Conservation (phyloP, 257 asterid species). For the Thymus mandschuricus region DNA sequence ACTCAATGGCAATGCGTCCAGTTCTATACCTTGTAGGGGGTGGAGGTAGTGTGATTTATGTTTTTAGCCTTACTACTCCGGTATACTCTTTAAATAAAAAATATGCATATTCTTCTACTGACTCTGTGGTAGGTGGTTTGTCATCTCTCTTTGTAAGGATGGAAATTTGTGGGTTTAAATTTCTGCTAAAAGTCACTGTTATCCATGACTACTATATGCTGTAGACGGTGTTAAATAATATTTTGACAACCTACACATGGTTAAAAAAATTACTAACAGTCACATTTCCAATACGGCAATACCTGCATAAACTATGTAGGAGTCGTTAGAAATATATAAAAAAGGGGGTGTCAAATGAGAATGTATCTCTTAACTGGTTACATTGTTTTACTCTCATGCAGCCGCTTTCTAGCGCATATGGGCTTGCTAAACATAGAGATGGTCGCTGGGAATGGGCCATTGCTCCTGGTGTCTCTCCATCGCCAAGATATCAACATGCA, state of each 20-base stretch:
- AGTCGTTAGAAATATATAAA: slow-evolving; percentile 23
- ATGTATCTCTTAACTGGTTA: slow-evolving; percentile 16
- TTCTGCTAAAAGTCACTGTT: neutral
- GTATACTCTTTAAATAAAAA: neutral
- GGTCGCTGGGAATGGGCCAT: slow-evolving; percentile 99
- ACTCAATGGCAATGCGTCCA: neutral
- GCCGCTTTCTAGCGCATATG: slow-evolving; percentile 98
- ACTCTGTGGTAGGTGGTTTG: slow-evolving; percentile 1
- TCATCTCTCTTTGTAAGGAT: neutral
- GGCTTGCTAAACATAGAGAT: slow-evolving; percentile 99
- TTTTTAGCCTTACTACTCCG: too few species aligned
- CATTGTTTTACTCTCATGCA: slow-evolving; percentile 41
- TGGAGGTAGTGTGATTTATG: neutral
- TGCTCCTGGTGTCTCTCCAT: slow-evolving; percentile 99
- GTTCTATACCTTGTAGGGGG: neutral
- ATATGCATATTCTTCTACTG: neutral
- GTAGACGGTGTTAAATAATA: neutral
- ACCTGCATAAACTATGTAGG: slow-evolving; percentile 21
- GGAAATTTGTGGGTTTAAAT: neutral
- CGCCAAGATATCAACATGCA: slow-evolving; percentile 99
- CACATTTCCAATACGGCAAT: slow-evolving; percentile 5
- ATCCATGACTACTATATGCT: neutral
- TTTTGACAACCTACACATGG: slow-evolving; percentile 1
- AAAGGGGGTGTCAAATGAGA: slow-evolving; percentile 14
- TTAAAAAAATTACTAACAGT: neutral